Evolutionary conservation across 441 rosid species (phyloP).

Genomic region (Gossypium schwendimanii): DNA sequence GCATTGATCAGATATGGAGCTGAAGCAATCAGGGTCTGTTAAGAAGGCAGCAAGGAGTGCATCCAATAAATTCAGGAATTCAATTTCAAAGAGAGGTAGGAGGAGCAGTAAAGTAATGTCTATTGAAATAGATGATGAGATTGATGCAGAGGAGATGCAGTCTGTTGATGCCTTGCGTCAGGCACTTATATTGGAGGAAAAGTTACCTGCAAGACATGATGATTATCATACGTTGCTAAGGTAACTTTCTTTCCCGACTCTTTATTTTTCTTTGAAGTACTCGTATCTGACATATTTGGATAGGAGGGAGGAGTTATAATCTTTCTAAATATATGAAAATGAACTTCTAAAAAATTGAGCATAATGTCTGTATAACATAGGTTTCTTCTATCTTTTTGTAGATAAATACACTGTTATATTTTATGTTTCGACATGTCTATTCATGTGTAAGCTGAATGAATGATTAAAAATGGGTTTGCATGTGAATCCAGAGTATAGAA

Average conservation of each 20-base stretch:
- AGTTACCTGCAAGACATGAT: conserved; percentile 61
- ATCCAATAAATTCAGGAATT: conserved; percentile 62
- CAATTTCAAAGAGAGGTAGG: conserved; percentile 50
- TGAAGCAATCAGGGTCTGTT: conserved; percentile 29
- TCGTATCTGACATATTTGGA: neutral
- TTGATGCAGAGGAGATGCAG: conserved; percentile 59
- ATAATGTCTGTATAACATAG: neutral
- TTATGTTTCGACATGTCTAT: neutral
- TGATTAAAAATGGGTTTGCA: neutral
- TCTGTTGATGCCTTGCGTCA: conserved; percentile 77
- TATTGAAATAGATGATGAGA: conserved; percentile 61
- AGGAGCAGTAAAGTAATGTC: conserved; percentile 70
- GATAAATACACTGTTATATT: neutral
- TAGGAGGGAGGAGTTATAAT: neutral
- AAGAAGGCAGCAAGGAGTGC: conserved; percentile 53
- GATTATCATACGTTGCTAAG: conserved; percentile 84
- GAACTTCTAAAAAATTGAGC: neutral
- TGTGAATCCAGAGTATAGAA: neutral
- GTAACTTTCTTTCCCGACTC: conserved; percentile 21
- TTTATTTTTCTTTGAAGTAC: neutral
- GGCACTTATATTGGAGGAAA: conserved; percentile 54
- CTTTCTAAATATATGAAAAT: neutral
- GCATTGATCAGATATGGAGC: conserved; percentile 23
- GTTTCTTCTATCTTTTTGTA: neutral
- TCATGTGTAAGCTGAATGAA: neutral